Percentiles rank a stretch among this genome's conserved stretches.
Evolutionary conservation across 1,284 basidiomycete genomes (phyloP).

Genomic region (Ceratobasidium sp.): DNA sequence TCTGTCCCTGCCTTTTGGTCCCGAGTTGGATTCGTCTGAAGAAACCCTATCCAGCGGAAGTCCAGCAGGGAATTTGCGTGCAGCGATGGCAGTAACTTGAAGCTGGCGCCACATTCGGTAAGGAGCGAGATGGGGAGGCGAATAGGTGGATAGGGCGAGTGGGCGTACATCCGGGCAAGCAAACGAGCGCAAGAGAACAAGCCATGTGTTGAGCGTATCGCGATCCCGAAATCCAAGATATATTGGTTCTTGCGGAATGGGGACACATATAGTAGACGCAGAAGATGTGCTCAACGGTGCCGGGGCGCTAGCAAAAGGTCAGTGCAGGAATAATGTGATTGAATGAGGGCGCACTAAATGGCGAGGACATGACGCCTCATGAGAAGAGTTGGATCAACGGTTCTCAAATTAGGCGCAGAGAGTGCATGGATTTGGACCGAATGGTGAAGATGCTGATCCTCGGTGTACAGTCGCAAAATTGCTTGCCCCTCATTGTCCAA

Average conservation of each 20-base stretch:
- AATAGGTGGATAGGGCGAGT: neutral
- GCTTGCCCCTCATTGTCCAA: slow-evolving; percentile 64
- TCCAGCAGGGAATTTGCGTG: slow-evolving; percentile 62
- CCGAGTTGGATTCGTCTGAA: slow-evolving; percentile 40
- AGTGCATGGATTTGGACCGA: slow-evolving; percentile 75
- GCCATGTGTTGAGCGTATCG: slow-evolving; percentile 73
- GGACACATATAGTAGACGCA: neutral
- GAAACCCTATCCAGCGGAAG: slow-evolving; percentile 26
- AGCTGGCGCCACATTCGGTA: slow-evolving; percentile 88
- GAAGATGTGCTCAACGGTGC: slow-evolving; percentile 9
- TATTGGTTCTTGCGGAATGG: slow-evolving; percentile 57
- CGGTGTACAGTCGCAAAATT: slow-evolving; percentile 63
- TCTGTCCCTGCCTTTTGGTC: slow-evolving; percentile 22
- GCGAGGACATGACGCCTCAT: slow-evolving; percentile 74
- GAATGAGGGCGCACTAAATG: slow-evolving; percentile 61
- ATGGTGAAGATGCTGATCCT: slow-evolving; percentile 79
- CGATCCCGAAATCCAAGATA: slow-evolving; percentile 72
- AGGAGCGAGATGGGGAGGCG: slow-evolving; percentile 59
- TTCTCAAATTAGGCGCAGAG: slow-evolving; percentile 77
- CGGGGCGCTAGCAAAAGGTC: neutral
- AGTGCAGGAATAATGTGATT: neutral
- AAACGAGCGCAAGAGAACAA: slow-evolving; percentile 77
- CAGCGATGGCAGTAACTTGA: slow-evolving; percentile 73
- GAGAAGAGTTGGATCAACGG: slow-evolving; percentile 74
- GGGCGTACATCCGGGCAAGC: slow-evolving; percentile 76